Evolutionary conservation across 1,284 basidiomycete genomes (phyloP).

Genomic region (Ustilago shanxiensis): DNA sequence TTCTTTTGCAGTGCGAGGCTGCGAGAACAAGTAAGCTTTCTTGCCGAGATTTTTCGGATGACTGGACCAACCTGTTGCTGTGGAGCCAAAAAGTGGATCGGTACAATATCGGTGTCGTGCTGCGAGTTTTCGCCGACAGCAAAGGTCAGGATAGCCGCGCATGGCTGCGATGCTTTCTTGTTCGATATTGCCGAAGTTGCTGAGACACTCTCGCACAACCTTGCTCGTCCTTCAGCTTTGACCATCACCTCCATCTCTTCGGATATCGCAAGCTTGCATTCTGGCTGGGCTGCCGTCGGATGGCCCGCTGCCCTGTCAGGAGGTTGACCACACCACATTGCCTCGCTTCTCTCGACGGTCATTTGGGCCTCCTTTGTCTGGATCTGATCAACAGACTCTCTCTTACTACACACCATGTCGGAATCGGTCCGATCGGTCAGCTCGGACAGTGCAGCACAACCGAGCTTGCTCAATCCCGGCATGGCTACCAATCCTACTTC

Average conservation of each 20-base stretch:
- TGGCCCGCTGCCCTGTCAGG: neutral
- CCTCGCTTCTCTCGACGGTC: neutral
- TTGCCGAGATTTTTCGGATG: too few relatives aligned
- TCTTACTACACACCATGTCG: conserved; percentile 14
- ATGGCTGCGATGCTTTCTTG: neutral
- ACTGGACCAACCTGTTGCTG: neutral
- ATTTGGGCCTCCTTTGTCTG: conserved; percentile 21
- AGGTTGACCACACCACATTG: neutral
- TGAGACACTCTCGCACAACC: neutral
- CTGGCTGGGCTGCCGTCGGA: conserved; percentile 19
- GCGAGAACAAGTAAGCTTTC: conserved; percentile 5
- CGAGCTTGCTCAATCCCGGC: conserved; percentile 41
- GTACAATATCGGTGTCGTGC: conserved; percentile 12
- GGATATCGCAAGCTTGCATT: neutral
- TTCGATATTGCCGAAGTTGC: conserved; percentile 14
- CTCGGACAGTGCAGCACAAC: conserved; percentile 17
- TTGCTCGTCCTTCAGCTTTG: neutral
- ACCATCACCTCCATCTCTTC: conserved; percentile 9
- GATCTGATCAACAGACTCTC: conserved; percentile 14
- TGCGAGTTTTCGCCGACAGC: conserved; percentile 12
- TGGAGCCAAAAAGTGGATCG: neutral
- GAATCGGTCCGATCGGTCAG: conserved; percentile 26
- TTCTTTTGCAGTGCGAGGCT: neutral
- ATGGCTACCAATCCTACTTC: conserved; percentile 46
- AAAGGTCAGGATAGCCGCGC: conserved; percentile 9